Conservation (phyloP, 768 basidiomycete genomes). For the Boletellus sp. region DNA sequence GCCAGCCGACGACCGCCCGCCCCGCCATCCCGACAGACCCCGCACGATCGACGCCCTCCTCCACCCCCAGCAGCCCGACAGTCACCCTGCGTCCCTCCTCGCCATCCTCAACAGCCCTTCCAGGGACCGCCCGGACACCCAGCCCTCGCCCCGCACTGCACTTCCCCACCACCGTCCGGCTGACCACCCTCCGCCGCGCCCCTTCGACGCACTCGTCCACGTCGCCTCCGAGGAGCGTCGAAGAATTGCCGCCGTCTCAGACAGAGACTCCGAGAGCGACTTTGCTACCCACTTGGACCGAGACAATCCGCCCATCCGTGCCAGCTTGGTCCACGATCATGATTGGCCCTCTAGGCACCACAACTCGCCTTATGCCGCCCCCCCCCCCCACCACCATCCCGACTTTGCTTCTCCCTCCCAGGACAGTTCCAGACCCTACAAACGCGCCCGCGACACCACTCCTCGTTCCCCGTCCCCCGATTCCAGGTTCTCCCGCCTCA, state of each 20-base stretch:
- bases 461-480: slow-evolving; percentile 14
- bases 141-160: neutral
- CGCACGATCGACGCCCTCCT: slow-evolving; percentile 20
- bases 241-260: slow-evolving; percentile 36
- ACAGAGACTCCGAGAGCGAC: neutral
- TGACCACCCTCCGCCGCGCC: slow-evolving; percentile 5
- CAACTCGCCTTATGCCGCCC: neutral
- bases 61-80: slow-evolving; percentile 9
- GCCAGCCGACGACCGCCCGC: slow-evolving; percentile 3
- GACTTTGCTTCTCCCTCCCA: neutral
- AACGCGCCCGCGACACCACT: slow-evolving; percentile 20
- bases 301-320: neutral
- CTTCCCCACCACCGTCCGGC: slow-evolving; percentile 11
- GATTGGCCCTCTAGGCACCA: slow-evolving; percentile 12
- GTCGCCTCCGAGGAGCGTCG: slow-evolving; percentile 65
- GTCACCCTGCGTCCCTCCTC: slow-evolving; percentile 15
- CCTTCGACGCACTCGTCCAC: slow-evolving; percentile 65
- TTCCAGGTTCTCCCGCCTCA: slow-evolving; percentile 1
- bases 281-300: neutral
- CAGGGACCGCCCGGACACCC: slow-evolving; percentile 6
- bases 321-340: slow-evolving; percentile 22
- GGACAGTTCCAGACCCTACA: slow-evolving; percentile 15
- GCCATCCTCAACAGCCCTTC: slow-evolving; percentile 20
- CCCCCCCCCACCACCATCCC: neutral
- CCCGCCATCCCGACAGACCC: slow-evolving; percentile 4